Percentiles rank a stretch among this genome's conserved stretches.
phyloP scores from a whole-genome alignment of 164 flowering plant genomes.

The Amborella trichopoda region DNA sequence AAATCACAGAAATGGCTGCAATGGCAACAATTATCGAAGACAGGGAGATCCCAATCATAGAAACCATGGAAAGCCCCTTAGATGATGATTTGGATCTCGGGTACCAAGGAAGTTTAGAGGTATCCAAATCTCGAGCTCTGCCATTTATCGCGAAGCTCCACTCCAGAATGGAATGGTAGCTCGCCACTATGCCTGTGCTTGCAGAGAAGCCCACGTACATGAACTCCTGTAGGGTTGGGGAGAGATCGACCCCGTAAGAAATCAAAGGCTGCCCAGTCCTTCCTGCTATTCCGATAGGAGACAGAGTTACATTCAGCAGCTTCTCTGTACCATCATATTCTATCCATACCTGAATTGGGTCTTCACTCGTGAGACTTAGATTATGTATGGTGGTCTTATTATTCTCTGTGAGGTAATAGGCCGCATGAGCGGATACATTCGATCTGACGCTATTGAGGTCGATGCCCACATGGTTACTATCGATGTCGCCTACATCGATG shows the following conservation, averaged over 20 bases:
- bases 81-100: too few relatives aligned
- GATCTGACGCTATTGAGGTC: slow-evolving; percentile 27
- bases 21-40: too few relatives aligned
- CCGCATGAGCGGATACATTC: slow-evolving; percentile 6
- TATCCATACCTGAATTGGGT: slow-evolving; percentile 27
- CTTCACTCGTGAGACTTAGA: slow-evolving; percentile 11
- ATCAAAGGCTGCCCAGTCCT: slow-evolving; percentile 9
- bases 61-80: too few relatives aligned
- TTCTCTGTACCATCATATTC: slow-evolving; percentile 25
- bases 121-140: slow-evolving; percentile 12
- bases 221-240: neutral
- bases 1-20: too few relatives aligned
- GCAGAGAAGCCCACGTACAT: slow-evolving; percentile 6
- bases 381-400: slow-evolving; percentile 3
- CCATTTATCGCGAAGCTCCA: slow-evolving; percentile 1
- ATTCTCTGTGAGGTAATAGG: slow-evolving; percentile 6
- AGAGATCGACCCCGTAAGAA: slow-evolving; percentile 1
- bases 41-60: too few relatives aligned
- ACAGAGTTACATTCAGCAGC: slow-evolving; percentile 25
- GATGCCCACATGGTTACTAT: slow-evolving; percentile 40
- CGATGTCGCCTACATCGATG: slow-evolving; percentile 2
- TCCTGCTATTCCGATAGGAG: slow-evolving; percentile 19
- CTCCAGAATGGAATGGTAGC: slow-evolving; percentile 1
- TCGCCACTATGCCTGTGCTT: neutral
- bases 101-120: slow-evolving; percentile 32